Evolutionary conservation across 129 eudicot genomes (phyloP).

Genomic region (Heracleum sosnowskyi): DNA sequence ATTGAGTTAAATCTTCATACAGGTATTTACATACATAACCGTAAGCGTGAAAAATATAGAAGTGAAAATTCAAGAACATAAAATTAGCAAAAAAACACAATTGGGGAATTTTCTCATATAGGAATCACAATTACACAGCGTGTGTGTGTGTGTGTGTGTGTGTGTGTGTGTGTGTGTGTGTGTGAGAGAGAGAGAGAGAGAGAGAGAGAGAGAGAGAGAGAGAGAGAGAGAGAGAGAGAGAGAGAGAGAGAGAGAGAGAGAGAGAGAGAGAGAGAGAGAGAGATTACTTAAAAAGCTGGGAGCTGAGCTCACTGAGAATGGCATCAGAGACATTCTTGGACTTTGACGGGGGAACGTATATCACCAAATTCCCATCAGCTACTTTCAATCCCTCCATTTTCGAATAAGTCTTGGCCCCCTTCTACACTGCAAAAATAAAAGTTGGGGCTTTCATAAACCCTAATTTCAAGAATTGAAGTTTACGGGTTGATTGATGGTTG

Average conservation of each 20-base stretch:
- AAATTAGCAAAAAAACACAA: background rate
- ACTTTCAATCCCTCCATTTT: conserved; percentile 81
- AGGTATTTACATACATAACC: background rate
- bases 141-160: too few species aligned
- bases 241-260: background rate
- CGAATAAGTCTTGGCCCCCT: background rate
- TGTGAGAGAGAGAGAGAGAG: background rate
- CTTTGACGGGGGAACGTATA: conserved; percentile 74
- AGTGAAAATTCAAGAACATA: background rate
- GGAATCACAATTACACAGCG: too few species aligned
- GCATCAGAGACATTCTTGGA: conserved; percentile 45
- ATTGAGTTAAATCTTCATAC: too few species aligned
- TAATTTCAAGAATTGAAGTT: background rate
- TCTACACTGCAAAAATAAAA: background rate
- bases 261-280: background rate
- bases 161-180: background rate
- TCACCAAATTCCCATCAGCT: conserved; percentile 50
- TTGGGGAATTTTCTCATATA: background rate
- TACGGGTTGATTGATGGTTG: background rate
- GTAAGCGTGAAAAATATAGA: too few species aligned
- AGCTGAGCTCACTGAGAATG: conserved; percentile 44
- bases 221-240: background rate
- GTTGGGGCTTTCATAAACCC: background rate
- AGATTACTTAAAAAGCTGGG: conserved; percentile 73
- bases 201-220: background rate